Conservation (phyloP, 345 rosid genomes). For the Melaleuca quinquenervia region DNA sequence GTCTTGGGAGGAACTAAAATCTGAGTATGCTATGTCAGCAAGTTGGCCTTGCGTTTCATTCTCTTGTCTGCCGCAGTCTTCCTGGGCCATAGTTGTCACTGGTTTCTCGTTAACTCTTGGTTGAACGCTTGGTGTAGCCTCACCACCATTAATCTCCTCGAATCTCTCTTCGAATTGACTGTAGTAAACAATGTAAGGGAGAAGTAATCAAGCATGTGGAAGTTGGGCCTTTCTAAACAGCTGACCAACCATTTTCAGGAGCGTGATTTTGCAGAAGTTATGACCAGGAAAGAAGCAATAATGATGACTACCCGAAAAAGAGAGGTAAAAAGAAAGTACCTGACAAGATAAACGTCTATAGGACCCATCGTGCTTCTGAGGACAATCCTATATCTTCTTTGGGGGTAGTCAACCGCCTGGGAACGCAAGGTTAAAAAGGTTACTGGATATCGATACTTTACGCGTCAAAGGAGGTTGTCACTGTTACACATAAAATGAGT, state of each 20-base stretch:
- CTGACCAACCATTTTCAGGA: neutral
- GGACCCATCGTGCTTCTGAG: slow-evolving; percentile 98
- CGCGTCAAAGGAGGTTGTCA: neutral
- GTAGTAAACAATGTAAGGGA: neutral
- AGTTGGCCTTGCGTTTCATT: slow-evolving; percentile 37
- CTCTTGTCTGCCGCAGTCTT: slow-evolving; percentile 45
- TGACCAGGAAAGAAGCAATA: neutral
- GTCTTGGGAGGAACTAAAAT: slow-evolving; percentile 53
- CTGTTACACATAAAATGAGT: neutral
- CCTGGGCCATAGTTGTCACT: slow-evolving; percentile 14
- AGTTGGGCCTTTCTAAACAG: neutral
- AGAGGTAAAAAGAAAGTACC: slow-evolving; percentile 34
- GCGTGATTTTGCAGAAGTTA: neutral
- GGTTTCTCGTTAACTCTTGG: slow-evolving; percentile 45
- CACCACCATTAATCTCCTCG: slow-evolving; percentile 63
- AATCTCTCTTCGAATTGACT: slow-evolving; percentile 92
- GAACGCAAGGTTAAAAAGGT: neutral
- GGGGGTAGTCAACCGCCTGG: slow-evolving; percentile 85
- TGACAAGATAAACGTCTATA: slow-evolving; percentile 92
- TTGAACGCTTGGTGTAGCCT: slow-evolving; percentile 42
- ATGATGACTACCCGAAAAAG: neutral
- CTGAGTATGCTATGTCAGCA: slow-evolving; percentile 37
- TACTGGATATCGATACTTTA: neutral
- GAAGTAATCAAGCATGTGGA: neutral
- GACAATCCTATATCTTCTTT: slow-evolving; percentile 87